phyloP scores from a whole-genome alignment of 2,329 filamentous ascomycete species.

The Aaosphaeria pasadenensis region DNA sequence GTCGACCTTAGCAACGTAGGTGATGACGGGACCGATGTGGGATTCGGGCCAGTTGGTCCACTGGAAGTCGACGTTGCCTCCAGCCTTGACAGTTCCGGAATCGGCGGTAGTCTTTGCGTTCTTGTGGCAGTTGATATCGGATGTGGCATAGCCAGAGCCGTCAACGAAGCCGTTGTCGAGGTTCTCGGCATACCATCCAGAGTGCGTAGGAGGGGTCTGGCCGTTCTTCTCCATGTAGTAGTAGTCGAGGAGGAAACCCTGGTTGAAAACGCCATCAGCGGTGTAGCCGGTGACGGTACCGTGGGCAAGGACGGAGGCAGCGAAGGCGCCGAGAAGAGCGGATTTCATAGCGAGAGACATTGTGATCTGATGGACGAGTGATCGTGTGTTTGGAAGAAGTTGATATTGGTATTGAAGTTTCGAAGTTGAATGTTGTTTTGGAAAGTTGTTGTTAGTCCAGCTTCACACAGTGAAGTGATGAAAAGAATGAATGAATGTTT shows the following conservation, averaged over 20 bases:
- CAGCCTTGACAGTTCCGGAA: constrained; percentile 59
- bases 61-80: constrained; percentile 51
- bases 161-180: constrained; percentile 36
- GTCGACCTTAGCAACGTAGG: constrained; percentile 37
- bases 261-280: constrained; percentile 47
- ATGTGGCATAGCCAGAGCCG: constrained; percentile 20
- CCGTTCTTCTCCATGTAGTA: constrained; percentile 34
- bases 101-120: constrained; percentile 48
- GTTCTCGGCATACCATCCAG: constrained; percentile 45
- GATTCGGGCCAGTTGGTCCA: constrained; percentile 48
- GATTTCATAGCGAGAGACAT: constrained; percentile 9
- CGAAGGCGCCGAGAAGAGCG: constrained; percentile 30
- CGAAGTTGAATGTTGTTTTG: constrained; percentile 1
- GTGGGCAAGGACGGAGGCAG: constrained; percentile 45
- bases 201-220: constrained; percentile 25
- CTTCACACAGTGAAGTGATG: constrained; percentile 14
- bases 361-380: constrained; percentile 1
- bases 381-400: neutral
- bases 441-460: constrained; percentile 7
- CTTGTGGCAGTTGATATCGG: constrained; percentile 61
- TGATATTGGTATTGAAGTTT: neutral
- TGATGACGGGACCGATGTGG: constrained; percentile 39
- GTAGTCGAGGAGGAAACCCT: constrained; percentile 42
- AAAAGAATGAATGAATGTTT: constrained; percentile 2
- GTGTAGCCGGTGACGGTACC: constrained; percentile 45